Base-by-base conservation (phyloP, 257 asterid genomes). In the Solanum sejunctum region DNA sequence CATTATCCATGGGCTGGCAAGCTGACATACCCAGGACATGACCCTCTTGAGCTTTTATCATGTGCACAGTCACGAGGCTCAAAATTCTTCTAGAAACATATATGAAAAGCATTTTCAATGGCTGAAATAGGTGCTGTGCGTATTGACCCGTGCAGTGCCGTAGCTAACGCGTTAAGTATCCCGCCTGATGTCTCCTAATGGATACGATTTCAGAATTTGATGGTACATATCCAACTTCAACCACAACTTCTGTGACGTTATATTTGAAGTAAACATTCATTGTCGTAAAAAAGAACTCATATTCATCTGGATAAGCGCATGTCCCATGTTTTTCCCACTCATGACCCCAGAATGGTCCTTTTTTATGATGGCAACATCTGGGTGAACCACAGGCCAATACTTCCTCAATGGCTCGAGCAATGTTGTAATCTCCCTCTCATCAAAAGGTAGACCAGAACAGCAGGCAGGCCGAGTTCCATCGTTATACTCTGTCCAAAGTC, bases 381-480 rank as follows among this genome's bases (percentile, higher is more conserved):
- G 95, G 13, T 75, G 90, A 85, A 85, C 92, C 83, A 89, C 99
- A 94, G 98, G 98, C 99, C 99, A 95, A 86, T 93, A 93, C 91
- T 87, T 90, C 73, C 91, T 85, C 87, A 95, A 60, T 77, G 79
- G 92, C 88, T 66, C 90, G 49, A 39, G 89, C 95, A 94, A 86
- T 77, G 95, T 80, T 61, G 96, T 89, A 85, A 95, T 72, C 99
- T 94, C 93, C 85, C 87, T 93, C 73, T 79, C 84, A 83, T 93
- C 91, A 88, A 93, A 95, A 77, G 58, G 87, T 89, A 88, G 88
- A 84, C 95, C 94, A n/a, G 75, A 72, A 85, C 99, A 95, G 84
- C 99, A 94, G 66, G 97, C 54, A 55, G 99, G 99, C 99, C 99
- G 94, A n/a, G 93, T 87, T 84, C 99, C 99, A 82, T 95, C 99